Percentiles rank a stretch among this genome's conserved stretches.
phyloP scores from a whole-genome alignment of 768 basidiomycete genomes.

The Mycena crocata region DNA sequence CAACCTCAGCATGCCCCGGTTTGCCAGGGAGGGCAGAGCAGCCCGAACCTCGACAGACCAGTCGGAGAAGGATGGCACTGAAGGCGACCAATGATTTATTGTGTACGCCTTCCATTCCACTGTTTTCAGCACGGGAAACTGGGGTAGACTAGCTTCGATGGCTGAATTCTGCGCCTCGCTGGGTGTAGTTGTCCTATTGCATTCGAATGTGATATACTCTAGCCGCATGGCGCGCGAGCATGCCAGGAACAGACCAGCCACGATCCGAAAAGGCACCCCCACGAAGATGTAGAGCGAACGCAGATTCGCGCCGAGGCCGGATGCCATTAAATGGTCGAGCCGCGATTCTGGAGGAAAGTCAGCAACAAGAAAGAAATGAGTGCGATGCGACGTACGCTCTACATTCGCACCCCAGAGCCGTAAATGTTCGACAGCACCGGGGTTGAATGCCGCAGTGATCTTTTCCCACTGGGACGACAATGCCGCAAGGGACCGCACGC shows the following conservation, averaged over 20 bases:
- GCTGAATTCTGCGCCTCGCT: not conserved
- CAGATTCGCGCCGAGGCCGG: not conserved
- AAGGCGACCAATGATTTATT: too few species aligned
- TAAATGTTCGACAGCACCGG: not conserved
- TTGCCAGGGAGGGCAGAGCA: not conserved
- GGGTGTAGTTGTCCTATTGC: not conserved
- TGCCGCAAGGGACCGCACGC: not conserved
- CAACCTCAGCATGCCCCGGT: not conserved
- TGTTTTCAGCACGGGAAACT: not conserved
- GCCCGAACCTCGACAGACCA: not conserved
- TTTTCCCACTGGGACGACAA: not conserved
- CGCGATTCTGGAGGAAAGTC: not conserved
- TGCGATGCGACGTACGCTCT: not conserved
- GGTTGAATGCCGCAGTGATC: not conserved
- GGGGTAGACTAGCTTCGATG: not conserved
- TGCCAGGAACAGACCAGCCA: not conserved
- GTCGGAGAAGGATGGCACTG: not conserved
- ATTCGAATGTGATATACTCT: not conserved
- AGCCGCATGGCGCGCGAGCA: not conserved
- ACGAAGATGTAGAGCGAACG: constrained; percentile 3
- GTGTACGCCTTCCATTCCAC: not conserved
- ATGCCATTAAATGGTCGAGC: not conserved
- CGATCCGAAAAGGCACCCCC: not conserved
- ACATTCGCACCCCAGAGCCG: not conserved
- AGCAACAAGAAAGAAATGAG: not conserved